These are phyloP conservation scores for Mortierella sp. DNA, from an alignment of 371 early-diverging fungal genomes.

Conservation along the genomic window DNA sequence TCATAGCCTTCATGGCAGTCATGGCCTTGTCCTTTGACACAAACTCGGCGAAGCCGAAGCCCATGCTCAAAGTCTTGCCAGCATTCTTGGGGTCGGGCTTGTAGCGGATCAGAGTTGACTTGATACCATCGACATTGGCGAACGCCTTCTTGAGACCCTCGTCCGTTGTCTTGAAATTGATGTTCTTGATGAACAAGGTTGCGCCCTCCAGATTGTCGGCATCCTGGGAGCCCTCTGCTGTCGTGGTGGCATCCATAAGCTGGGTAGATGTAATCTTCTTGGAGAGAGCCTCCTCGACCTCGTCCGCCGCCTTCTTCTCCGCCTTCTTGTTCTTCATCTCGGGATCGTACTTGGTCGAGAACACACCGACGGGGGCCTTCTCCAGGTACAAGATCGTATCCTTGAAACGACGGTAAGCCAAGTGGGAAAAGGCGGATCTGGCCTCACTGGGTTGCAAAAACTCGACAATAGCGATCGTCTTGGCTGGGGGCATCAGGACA, in stretches of 20 bases:
- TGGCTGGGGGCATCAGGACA: constrained; percentile 93
- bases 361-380: constrained; percentile 91
- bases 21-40: constrained; percentile 81
- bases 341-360: constrained; percentile 75
- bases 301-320: constrained; percentile 41
- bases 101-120: constrained; percentile 82
- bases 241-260: constrained; percentile 55
- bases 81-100: constrained; percentile 88
- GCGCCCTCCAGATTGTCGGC: constrained; percentile 68
- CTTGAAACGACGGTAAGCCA: constrained; percentile 94
- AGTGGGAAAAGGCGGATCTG: constrained; percentile 87
- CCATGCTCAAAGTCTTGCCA: constrained; percentile 87
- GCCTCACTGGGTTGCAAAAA: constrained; percentile 93
- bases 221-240: constrained; percentile 57
- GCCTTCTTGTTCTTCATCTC: constrained; percentile 57
- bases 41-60: constrained; percentile 98
- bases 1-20: constrained; percentile 87
- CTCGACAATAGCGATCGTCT: constrained; percentile 96
- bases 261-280: constrained; percentile 63
- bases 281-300: constrained; percentile 57
- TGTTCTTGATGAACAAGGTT: constrained; percentile 95
- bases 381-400: constrained; percentile 93
- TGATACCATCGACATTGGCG: constrained; percentile 77
- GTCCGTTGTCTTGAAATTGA: constrained; percentile 91
- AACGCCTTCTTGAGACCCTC: constrained; percentile 82